Base-by-base conservation (phyloP, 2,329 filamentous ascomycete species). In the Trichoderma afroharzianum region DNA sequence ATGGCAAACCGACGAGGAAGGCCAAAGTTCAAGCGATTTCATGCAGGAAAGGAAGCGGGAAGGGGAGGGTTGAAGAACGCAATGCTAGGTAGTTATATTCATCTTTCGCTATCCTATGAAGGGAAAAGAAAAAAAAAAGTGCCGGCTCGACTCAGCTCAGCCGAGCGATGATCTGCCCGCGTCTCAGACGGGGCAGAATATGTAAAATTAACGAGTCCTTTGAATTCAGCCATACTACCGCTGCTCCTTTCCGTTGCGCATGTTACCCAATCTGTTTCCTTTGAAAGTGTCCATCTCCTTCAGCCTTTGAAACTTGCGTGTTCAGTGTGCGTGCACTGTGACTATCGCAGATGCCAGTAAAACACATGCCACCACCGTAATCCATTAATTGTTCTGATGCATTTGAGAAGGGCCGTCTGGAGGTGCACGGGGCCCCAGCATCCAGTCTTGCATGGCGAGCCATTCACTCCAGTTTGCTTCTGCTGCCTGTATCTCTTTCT, bases 391-490 rank as follows among this genome's bases (percentile, higher is more conserved):
- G 74, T 70, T 82, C 79, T 59, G 76, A 76, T 72, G 82, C 81
- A 50, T 82, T 73, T 39, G 75, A 73, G 28, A 78, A 53, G 79
- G 76, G 18, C 74, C 74, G 30, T 77, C 76, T 3, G 71, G 70
- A 36, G 92, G 92, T 36, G 91, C 91, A 73, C 93, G 85, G 1
- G 93, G 92, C 2, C 95, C 95, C n/a, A 98, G 85, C 94, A 97
- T 97, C 95, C 95, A 98, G 81, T 98, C 95, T 81, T 97, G 94
- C 93, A 98, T 97, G 14, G 93, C 93, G 36, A 98, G 84, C 95
- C 95, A 98, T 77, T 95, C 91, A 79, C 94, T 97, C 96, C 96
- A 99, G 72, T 87, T 90, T 73, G 88, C 87, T 82, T 98, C 95
- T 0, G 95, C 95, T 15, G 85, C 88, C 73, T 93, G 88, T 73